Percentiles rank a stretch among this genome's conserved stretches.
Conservation (phyloP, 108 stramenopile species). For the Nitzschia sp. region DNA sequence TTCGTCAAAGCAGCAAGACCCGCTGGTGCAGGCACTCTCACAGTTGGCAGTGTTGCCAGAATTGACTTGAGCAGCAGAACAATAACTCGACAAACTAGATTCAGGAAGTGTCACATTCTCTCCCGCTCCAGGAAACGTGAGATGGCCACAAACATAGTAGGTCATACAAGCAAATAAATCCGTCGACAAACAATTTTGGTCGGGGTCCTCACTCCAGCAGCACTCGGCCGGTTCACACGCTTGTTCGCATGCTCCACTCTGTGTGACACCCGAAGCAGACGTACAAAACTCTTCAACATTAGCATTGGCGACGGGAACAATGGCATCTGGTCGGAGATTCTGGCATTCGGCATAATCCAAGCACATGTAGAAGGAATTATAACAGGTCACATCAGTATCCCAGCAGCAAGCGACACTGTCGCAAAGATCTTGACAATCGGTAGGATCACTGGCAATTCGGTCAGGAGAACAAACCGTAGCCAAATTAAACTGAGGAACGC, state of each 20-base stretch:
- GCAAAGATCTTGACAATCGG: slow-evolving; percentile 9
- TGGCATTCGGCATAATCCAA: slow-evolving; percentile 20
- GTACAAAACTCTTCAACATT: slow-evolving; percentile 6
- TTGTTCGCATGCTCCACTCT: slow-evolving; percentile 6
- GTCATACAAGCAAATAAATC: slow-evolving; percentile 16
- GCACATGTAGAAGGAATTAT: slow-evolving; percentile 16
- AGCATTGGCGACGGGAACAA: background rate
- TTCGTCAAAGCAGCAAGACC: slow-evolving; percentile 2
- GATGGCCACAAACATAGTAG: slow-evolving; percentile 13
- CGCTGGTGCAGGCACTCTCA: background rate
- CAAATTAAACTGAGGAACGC: slow-evolving; percentile 7
- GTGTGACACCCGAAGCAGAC: slow-evolving; percentile 10
- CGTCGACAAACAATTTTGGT: background rate
- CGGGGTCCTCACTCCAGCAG: slow-evolving; percentile 19
- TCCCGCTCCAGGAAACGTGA: slow-evolving; percentile 6
- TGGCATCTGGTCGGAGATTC: slow-evolving; percentile 1
- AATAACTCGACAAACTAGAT: background rate
- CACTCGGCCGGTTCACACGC: slow-evolving; percentile 19
- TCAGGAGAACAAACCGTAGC: slow-evolving; percentile 7
- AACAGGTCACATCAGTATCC: background rate
- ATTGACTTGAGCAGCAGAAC: background rate
- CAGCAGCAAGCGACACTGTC: slow-evolving; percentile 11
- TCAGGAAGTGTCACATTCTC: slow-evolving; percentile 1
- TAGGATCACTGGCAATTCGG: slow-evolving; percentile 4
- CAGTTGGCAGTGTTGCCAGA: slow-evolving; percentile 4